Evolutionary conservation across 305 asterid species (phyloP).

Genomic region (Solanum hybrid): DNA sequence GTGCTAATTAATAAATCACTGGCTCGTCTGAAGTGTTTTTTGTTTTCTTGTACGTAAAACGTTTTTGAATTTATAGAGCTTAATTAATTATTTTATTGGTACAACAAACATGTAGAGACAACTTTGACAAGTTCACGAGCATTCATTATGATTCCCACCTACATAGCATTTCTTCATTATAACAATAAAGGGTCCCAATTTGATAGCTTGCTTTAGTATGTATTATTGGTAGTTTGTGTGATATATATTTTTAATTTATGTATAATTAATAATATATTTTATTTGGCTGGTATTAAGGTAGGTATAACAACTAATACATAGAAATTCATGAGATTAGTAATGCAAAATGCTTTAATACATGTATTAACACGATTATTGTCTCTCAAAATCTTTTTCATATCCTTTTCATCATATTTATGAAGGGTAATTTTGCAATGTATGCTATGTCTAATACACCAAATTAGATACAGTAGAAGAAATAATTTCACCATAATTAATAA

Average conservation of each 20-base stretch:
- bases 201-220: no score
- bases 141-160: neutral
- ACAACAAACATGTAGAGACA: neutral
- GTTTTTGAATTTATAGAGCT: neutral
- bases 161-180: neutral
- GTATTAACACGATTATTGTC: neutral
- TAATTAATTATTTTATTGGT: neutral
- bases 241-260: no score
- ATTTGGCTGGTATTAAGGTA: no score
- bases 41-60: neutral
- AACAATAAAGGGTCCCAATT: neutral
- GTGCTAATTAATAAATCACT: neutral
- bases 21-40: neutral
- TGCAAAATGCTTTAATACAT: neutral
- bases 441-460: neutral
- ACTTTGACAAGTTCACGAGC: constrained; percentile 1
- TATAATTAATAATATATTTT: no score
- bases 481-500: neutral
- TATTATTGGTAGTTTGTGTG: no score
- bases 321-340: neutral
- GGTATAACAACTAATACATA: no score
- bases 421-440: neutral
- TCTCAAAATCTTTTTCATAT: neutral
- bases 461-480: rapidly evolving
- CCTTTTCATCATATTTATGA: neutral